Evolutionary conservation across 176 grass and related monocot genomes (phyloP).

Genomic region (Neostapfia colusana): DNA sequence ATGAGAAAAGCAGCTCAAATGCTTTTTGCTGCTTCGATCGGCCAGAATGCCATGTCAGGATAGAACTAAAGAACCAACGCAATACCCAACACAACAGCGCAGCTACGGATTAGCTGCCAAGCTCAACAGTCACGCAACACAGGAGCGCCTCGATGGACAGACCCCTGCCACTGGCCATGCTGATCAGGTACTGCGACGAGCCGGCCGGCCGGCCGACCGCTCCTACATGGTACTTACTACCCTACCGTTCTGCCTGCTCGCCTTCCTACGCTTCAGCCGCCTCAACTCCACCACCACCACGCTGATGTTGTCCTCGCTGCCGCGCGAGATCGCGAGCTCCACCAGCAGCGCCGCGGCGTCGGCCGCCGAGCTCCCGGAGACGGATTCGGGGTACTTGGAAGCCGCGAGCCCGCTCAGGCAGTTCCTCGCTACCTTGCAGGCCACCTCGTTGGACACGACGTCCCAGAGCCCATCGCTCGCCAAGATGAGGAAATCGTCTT

Average conservation of each 20-base stretch:
- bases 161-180: no score
- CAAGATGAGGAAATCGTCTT: conserved; percentile 74
- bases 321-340: conserved; percentile 59
- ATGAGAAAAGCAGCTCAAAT: conserved; percentile 19
- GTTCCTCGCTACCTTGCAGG: conserved; percentile 50
- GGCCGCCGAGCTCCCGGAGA: conserved; percentile 28
- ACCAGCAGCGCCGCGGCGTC: conserved; percentile 63
- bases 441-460: conserved; percentile 65
- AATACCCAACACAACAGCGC: conserved; percentile 22
- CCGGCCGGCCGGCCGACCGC: no score
- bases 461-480: conserved; percentile 83
- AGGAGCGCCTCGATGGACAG: neutral
- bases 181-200: no score
- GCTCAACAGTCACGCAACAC: neutral
- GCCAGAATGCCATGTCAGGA: conserved; percentile 19
- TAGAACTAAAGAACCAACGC: conserved; percentile 18
- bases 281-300: conserved; percentile 69
- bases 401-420: conserved; percentile 52
- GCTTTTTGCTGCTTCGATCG: neutral
- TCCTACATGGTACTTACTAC: neutral
- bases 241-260: conserved; percentile 16
- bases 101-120: conserved; percentile 6
- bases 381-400: conserved; percentile 34
- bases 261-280: conserved; percentile 21
- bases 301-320: conserved; percentile 77